Evolutionary conservation across 176 grass and related monocot species (phyloP).

Genomic region (Oryza glaberrima): DNA sequence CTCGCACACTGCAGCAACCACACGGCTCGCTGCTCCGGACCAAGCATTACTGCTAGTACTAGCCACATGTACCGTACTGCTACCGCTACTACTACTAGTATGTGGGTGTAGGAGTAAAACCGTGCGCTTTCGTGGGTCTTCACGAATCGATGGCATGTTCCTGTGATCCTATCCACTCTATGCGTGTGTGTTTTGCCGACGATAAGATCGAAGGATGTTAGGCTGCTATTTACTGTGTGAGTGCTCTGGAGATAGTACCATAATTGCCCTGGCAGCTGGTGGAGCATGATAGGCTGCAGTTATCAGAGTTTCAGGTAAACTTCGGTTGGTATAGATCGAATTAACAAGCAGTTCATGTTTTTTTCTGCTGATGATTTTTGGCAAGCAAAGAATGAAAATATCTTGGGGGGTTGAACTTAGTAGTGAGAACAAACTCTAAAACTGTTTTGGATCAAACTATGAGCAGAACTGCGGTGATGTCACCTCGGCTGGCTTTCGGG

Average conservation of each 20-base stretch:
- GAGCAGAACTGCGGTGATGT: background rate
- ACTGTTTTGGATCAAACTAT: background rate
- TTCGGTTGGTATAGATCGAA: background rate
- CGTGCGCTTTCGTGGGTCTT: slow-evolving; percentile 39
- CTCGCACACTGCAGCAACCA: background rate
- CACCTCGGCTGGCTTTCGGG: no score
- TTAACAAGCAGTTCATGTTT: background rate
- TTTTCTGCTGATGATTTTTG: background rate
- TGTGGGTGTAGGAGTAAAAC: slow-evolving; percentile 16
- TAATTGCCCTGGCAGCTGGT: background rate
- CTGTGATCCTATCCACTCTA: background rate
- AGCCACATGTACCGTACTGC: background rate
- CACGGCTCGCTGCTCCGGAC: background rate
- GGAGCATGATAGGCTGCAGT: background rate
- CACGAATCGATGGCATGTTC: background rate
- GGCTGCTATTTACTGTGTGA: background rate
- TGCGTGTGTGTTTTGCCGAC: background rate
- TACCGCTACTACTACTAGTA: background rate
- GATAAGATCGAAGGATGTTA: background rate
- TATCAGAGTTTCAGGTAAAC: background rate
- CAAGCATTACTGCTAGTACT: background rate
- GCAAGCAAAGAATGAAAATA: background rate
- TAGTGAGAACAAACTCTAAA: background rate
- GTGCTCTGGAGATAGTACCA: background rate
- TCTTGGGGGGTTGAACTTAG: background rate